A percentile compares a stretch with the other conserved stretches of the same genome.
phyloP scores from a whole-genome alignment of 2,329 filamentous ascomycete genomes.

The Sporothrix sp. region DNA sequence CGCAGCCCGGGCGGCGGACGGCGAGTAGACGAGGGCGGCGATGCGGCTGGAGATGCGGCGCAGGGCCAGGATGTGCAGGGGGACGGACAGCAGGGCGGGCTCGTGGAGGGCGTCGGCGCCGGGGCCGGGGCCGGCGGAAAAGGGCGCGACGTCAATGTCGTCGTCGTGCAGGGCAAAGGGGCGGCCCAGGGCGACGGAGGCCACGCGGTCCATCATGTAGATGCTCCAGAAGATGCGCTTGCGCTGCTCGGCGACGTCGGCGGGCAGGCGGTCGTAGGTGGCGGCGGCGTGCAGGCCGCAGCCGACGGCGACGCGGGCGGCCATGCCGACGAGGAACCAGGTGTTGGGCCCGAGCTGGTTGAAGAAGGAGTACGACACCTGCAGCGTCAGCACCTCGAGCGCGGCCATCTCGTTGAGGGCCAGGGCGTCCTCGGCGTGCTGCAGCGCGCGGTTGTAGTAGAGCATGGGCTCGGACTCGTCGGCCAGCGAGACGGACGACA shows the following conservation, averaged over 20 bases:
- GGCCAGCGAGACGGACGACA: slow-evolving; percentile 32
- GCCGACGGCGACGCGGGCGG: slow-evolving; percentile 34
- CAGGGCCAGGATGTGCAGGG: slow-evolving; percentile 32
- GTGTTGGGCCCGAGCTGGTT: slow-evolving; percentile 34
- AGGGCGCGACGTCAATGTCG: slow-evolving; percentile 35
- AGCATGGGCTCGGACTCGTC: slow-evolving; percentile 34
- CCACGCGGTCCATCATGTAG: slow-evolving; percentile 41
- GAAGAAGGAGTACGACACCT: slow-evolving; percentile 40
- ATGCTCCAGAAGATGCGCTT: slow-evolving; percentile 37
- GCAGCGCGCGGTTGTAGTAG: slow-evolving; percentile 35
- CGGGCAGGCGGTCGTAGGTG: slow-evolving; percentile 26
- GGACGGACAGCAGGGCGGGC: slow-evolving; percentile 30
- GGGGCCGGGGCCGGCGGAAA: slow-evolving; percentile 21
- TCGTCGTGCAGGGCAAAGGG: slow-evolving; percentile 38
- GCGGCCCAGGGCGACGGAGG: slow-evolving; percentile 34
- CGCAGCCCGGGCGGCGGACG: not conserved
- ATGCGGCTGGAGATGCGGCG: slow-evolving; percentile 34
- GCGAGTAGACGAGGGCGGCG: slow-evolving; percentile 28
- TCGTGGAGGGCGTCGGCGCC: slow-evolving; percentile 20
- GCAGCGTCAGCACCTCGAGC: slow-evolving; percentile 34
- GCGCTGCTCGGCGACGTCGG: slow-evolving; percentile 27
- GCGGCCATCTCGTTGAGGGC: slow-evolving; percentile 32
- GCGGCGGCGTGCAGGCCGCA: slow-evolving; percentile 21
- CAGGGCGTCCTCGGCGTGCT: slow-evolving; percentile 31
- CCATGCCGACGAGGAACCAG: slow-evolving; percentile 35